Base-by-base conservation (phyloP, 1,284 basidiomycete genomes). In the Volvariella volvacea region DNA sequence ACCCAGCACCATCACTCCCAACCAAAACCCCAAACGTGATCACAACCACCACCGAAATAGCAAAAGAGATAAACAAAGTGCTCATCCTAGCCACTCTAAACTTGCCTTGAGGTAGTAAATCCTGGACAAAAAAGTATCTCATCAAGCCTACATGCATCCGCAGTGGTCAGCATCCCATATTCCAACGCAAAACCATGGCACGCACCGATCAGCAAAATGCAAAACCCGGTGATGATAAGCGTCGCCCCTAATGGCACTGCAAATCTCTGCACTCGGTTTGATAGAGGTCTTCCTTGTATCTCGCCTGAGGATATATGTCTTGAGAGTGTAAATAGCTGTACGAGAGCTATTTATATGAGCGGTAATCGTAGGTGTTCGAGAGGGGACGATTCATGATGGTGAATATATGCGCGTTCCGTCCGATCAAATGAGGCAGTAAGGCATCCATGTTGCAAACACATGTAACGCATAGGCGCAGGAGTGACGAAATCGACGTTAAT, bases 211-310 rank as follows among this genome's bases (percentile, higher is more conserved):
- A 63, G 39, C 4, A 83, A 67, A 12, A 80, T 71, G 4, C 65
- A 50, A 8, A 82, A 50, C 0, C 76, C 79, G 39, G 78, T 52
- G n/a, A 64, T 47, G 31, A 83, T 68, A 28, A 74, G 66, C 1
- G 63, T 60, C 4, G 76, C 73, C 3, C 80, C 80, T 2, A 83
- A 58, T 1, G 79, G 77, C 2, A 73, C 68, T 32, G 77, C 73
- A 53, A 67, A 77, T 10, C 53, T 53, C 38, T 68, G 60, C 19
- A 74, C 44, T 34, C 53, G 51, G 33, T 56, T 54, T 4, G 47
- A 39, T 17, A 25, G 8, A 21, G 22, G 7, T 12, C 43, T 51
- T 30, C 52, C 45, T 21, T 37, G 15, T 48, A 30, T 10, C 38
- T 42, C 25, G 6, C 47, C 47, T 36, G 47, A 30, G 48, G 39